Percentiles rank a stretch among this genome's conserved stretches.
phyloP scores from a whole-genome alignment of 208 protist species.

The Acanthamoeba healyi region DNA sequence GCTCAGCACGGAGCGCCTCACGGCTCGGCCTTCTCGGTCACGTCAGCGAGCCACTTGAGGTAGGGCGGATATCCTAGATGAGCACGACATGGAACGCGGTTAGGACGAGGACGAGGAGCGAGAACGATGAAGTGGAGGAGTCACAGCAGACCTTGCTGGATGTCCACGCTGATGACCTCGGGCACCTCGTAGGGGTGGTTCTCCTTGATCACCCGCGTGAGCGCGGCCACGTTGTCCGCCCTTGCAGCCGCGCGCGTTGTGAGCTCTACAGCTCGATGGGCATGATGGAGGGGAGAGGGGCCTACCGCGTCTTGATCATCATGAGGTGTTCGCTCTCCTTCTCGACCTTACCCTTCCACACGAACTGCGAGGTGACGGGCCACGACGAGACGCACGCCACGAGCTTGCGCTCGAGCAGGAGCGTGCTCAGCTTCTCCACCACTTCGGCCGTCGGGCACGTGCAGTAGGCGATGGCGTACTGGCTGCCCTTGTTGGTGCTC shows the following conservation, averaged over 20 bases:
- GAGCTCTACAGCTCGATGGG: neutral
- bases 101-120: too few relatives aligned
- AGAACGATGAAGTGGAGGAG: too few relatives aligned
- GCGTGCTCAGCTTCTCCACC: neutral
- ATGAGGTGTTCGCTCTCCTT: constrained; percentile 47
- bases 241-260: neutral
- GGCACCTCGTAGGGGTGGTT: constrained; percentile 42
- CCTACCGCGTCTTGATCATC: constrained; percentile 21
- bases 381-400: constrained; percentile 19
- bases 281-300: neutral
- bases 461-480: constrained; percentile 29
- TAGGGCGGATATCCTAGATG: constrained; percentile 3
- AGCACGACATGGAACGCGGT: neutral
- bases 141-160: neutral
- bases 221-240: neutral
- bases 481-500: neutral
- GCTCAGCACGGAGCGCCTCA: too few relatives aligned
- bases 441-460: neutral
- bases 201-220: neutral
- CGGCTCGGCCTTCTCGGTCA: neutral
- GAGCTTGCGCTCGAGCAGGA: constrained; percentile 5
- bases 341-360: constrained; percentile 4
- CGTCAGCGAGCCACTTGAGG: constrained; percentile 36
- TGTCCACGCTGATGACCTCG: constrained; percentile 35
- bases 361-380: constrained; percentile 13